Evolutionary conservation across 129 eudicot species (phyloP).

Genomic region (Flaveria ramosissima): DNA sequence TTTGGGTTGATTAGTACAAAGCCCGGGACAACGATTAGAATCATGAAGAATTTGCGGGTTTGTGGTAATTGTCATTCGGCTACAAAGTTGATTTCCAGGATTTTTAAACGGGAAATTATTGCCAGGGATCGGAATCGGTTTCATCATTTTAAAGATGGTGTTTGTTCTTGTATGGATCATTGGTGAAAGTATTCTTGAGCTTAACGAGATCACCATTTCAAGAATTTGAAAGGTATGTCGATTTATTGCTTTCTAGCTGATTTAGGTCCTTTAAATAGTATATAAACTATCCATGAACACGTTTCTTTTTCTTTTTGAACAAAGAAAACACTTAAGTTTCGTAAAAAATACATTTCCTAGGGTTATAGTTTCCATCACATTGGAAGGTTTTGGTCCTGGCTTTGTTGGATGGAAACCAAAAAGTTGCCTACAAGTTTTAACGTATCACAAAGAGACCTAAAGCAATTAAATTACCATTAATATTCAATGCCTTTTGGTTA

Average conservation of each 20-base stretch:
- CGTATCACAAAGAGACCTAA: not conserved
- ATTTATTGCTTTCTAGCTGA: slow-evolving; percentile 12
- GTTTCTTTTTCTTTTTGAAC: not conserved
- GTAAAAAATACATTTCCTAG: no score
- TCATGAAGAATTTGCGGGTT: slow-evolving; percentile 35
- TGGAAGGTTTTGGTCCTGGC: not conserved
- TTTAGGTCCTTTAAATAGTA: slow-evolving; percentile 1
- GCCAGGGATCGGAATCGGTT: slow-evolving; percentile 37
- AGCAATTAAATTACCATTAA: not conserved
- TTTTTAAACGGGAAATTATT: slow-evolving; percentile 25
- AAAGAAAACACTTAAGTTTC: no score
- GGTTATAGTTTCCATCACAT: no score
- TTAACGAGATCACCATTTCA: not conserved
- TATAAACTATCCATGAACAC: not conserved
- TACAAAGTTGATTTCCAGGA: slow-evolving; percentile 32
- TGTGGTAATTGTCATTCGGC: slow-evolving; percentile 36
- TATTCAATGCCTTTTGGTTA: not conserved
- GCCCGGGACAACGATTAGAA: slow-evolving; percentile 33
- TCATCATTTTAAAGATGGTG: slow-evolving; percentile 32
- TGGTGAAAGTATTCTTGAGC: slow-evolving; percentile 20
- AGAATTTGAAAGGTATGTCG: not conserved
- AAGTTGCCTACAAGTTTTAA: not conserved
- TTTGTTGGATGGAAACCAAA: not conserved
- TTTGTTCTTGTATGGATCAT: slow-evolving; percentile 34
- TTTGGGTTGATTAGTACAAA: slow-evolving; percentile 34